A percentile compares a stretch with the other conserved stretches of the same genome.
Evolutionary conservation across 306 rosid species (phyloP).

Genomic region (Trifolium repens): DNA sequence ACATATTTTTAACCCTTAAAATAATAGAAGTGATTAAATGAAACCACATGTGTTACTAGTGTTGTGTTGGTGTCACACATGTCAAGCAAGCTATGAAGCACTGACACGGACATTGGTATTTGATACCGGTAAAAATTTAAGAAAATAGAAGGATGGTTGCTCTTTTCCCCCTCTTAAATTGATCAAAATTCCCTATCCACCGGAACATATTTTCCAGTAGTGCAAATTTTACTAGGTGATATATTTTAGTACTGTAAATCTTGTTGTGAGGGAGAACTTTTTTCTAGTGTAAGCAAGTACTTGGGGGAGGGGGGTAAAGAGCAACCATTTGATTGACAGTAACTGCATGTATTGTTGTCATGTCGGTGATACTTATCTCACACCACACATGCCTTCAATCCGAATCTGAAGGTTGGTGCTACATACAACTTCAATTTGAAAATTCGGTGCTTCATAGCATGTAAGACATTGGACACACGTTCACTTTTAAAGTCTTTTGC

Average conservation of each 20-base stretch:
- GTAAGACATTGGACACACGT: no score
- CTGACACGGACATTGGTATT: no score
- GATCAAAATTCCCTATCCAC: no score
- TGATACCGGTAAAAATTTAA: no score
- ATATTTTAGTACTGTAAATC: no score
- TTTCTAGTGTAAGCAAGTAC: no score
- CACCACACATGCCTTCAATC: not conserved
- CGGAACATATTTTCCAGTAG: no score
- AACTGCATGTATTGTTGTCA: not conserved
- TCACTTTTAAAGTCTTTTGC: not conserved
- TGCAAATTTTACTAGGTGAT: no score
- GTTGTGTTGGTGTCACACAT: not conserved
- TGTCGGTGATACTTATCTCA: not conserved
- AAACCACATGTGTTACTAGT: not conserved
- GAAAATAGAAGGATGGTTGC: no score
- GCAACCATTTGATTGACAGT: not conserved
- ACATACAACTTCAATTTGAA: not conserved
- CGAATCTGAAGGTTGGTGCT: not conserved
- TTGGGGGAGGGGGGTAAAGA: no score
- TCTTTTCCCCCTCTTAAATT: no score
- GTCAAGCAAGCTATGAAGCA: not conserved
- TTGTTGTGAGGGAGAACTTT: no score
- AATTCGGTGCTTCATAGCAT: not conserved
- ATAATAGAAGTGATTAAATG: not conserved
- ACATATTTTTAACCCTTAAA: not conserved